phyloP scores from a whole-genome alignment of 192 early-diverging fungal species.

The Chytriomyces confervae region DNA sequence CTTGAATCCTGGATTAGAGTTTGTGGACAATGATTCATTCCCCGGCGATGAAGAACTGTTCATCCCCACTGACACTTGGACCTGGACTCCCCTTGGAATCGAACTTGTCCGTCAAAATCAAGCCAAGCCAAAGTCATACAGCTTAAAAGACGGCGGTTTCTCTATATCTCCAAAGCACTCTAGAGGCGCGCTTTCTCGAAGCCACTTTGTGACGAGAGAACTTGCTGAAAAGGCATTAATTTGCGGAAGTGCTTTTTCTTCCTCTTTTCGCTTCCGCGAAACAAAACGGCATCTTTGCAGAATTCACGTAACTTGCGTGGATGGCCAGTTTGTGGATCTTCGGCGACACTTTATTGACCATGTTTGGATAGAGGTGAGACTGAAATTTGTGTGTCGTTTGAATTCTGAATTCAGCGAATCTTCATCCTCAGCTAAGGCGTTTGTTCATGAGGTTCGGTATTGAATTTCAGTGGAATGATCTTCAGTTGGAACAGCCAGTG shows the following conservation, averaged over 20 bases:
- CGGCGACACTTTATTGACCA: slow-evolving; percentile 4
- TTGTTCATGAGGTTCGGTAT: slow-evolving; percentile 20
- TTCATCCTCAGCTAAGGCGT: slow-evolving; percentile 5
- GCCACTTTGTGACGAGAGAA: neutral
- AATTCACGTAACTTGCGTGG: slow-evolving; percentile 6
- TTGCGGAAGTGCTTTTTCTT: slow-evolving; percentile 4
- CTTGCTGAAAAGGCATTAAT: neutral
- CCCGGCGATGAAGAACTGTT: slow-evolving; percentile 39
- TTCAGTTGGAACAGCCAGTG: neutral
- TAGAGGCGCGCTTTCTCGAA: too few species aligned
- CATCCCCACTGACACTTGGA: slow-evolving; percentile 8
- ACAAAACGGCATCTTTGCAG: slow-evolving; percentile 9
- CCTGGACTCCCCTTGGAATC: slow-evolving; percentile 9
- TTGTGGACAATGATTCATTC: slow-evolving; percentile 10
- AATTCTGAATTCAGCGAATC: neutral
- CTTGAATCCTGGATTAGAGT: neutral
- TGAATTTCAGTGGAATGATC: slow-evolving; percentile 30
- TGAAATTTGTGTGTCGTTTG: neutral
- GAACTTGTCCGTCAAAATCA: too few species aligned
- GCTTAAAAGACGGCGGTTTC: too few species aligned
- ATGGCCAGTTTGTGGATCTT: neutral
- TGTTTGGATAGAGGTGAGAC: neutral
- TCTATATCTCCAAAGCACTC: too few species aligned
- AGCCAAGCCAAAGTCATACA: too few species aligned
- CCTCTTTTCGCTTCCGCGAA: slow-evolving; percentile 7